Evolutionary conservation across 2,329 filamentous ascomycete genomes (phyloP), one percentile per base, ranked within the genome.

Genomic region (Stagonosporopsis tanaceti): DNA sequence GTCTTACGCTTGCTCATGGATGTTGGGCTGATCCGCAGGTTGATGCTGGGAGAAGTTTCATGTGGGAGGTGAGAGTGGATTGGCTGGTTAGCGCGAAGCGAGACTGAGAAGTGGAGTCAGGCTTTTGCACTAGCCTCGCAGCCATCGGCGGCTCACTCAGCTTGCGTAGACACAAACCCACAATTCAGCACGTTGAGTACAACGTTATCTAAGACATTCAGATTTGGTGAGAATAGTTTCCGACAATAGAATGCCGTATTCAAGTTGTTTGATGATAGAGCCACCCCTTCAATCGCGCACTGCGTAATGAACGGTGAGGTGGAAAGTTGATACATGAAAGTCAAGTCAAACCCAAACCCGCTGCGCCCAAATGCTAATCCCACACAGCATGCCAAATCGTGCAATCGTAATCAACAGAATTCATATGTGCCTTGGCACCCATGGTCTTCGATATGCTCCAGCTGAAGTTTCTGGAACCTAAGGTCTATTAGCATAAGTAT

Each of bases 381-480:
- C 59, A 67, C 62, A 67, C 64, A 64, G 56, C 61, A 58, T 48
- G 37, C 48, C 53, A 57, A 53, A 56, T 70, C 67, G 51, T 70
- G 57, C 66, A 68, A 39, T 76, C 68, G 52, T 74, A 60, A 73
- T 89, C 80, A 94, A 78, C 90, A 85, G 76, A 98, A 97, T 79
- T 99, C 95, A 78, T 96, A 86, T 60, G 92, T 90, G 68, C 87
- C 87, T 76, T 90, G 91, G 78, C 92, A 95, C 54, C 94, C 93
- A 70, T 82, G 85, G 76, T 97, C 90, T 57, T 91, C 86, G 53
- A 97, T 89, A 76, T 97, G 93, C 77, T 92, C 91, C 68, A 99
- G 82, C 72, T 97, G 91, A 66, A 98, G 82, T 77, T 97, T 92
- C 78, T 99, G 95, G 76, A 94, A 96, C 70, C 92, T 96, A 64